Base-by-base conservation (phyloP, 371 early-diverging fungal genomes). In the Syncephalastrum monosporum region DNA sequence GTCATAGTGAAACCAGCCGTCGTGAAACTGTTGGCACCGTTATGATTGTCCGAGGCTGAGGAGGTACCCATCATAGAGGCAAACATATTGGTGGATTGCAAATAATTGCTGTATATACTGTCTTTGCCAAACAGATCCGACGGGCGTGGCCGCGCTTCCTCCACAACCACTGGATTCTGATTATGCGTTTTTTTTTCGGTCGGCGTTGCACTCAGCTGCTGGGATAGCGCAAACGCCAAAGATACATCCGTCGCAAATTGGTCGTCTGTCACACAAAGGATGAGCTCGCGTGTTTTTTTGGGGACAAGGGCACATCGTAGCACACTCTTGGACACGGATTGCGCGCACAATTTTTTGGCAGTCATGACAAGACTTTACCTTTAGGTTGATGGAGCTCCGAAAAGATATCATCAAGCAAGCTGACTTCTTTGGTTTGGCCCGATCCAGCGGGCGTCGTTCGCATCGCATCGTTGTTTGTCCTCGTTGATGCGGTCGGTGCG, bases 391-490 rank as follows among this genome's bases (percentile, higher is more conserved):
- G 61, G 15, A 72, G 54, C 47, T 72, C 72, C 23, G 72, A 60
- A 56, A 75, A 70, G 17, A 75, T 72, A 54, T 72, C 76, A 45
- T 72, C 73, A 29, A 75, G 66, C 15, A 75, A 47, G 48, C 69
- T 67, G 38, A 45, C 48, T 49, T 33, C 38, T 33, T 33, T 33
- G 12, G 38, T 33, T 12, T 33, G 38, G 8, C 66, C 68, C 53
- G 70, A 42, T 46, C 64, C 68, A 48, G 66, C 61, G 47, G 70
- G 61, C 14, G 57, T 21, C 19, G 54, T 21, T 7, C 24, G 46
- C 19, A 29, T 19, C 24, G 45, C 24, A 57, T 15, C 24, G 50
- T 24, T 12, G n/a, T 23, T 47, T 23, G 58, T 24, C 50, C 46
- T 23, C 52, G 53, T 47, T 19, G 52, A 4, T 33, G 52, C 51